Conservation (phyloP, 2,329 filamentous ascomycete genomes). For the Penicillium sp. region DNA sequence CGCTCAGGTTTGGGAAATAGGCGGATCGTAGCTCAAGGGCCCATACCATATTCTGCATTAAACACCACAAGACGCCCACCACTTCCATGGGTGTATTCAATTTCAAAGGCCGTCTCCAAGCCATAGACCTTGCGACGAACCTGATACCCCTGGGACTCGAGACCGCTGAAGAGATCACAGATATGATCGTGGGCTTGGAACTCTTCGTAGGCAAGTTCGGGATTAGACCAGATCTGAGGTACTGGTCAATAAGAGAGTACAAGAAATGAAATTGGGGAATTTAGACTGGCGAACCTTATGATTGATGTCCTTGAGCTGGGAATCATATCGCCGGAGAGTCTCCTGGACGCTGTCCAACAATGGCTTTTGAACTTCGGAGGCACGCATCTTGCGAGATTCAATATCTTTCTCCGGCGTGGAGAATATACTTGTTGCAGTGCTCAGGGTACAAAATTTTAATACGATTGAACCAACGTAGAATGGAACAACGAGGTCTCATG, state of each 20-base stretch:
- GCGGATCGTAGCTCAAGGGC: background rate
- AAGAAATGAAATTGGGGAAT: no score
- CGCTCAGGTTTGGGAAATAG: background rate
- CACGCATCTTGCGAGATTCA: slow-evolving; percentile 14
- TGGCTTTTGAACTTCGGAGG: slow-evolving; percentile 18
- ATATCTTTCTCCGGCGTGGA: background rate
- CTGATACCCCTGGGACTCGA: slow-evolving; percentile 34
- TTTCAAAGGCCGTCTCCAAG: slow-evolving; percentile 46
- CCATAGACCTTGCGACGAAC: slow-evolving; percentile 45
- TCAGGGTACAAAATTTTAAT: background rate
- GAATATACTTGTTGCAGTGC: no score
- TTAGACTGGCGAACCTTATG: slow-evolving; percentile 15
- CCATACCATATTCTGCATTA: slow-evolving; percentile 33
- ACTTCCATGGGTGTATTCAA: slow-evolving; percentile 28
- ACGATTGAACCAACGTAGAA: background rate
- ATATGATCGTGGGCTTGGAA: slow-evolving; percentile 47
- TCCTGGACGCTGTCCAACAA: slow-evolving; percentile 21
- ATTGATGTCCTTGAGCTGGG: slow-evolving; percentile 17
- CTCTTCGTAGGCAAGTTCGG: slow-evolving; percentile 48
- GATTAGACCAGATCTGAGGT: slow-evolving; percentile 39
- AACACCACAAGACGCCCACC: slow-evolving; percentile 26
- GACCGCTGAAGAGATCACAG: slow-evolving; percentile 31
- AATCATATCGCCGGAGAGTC: slow-evolving; percentile 17
- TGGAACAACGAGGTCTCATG: background rate
- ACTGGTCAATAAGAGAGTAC: background rate